Percentiles rank a stretch among this genome's conserved stretches.
Conservation (phyloP, 2,329 filamentous ascomycete species). For the Dactylellina haptotyla region DNA sequence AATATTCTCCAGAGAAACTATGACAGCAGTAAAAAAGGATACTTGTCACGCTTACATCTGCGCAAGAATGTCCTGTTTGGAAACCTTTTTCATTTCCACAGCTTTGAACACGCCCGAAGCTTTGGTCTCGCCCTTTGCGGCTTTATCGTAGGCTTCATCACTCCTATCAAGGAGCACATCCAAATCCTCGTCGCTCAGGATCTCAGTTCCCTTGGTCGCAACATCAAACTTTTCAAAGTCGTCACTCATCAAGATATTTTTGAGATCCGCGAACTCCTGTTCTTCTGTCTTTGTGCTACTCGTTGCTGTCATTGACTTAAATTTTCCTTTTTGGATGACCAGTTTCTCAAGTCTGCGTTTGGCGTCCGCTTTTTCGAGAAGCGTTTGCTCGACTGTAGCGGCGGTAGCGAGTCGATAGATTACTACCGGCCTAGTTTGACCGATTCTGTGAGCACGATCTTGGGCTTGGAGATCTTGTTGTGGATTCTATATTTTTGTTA, state of each 20-base stretch:
- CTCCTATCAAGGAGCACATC: conserved; percentile 80
- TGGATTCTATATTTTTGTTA: conserved; percentile 80
- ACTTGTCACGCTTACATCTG: conserved; percentile 21
- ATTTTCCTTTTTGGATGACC: conserved; percentile 92
- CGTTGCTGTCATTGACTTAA: conserved; percentile 70
- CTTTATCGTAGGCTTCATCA: conserved; percentile 69
- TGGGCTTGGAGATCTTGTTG: conserved; percentile 97
- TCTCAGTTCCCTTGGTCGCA: conserved; percentile 68
- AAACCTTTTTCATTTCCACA: conserved; percentile 45
- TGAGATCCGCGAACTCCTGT: conserved; percentile 63
- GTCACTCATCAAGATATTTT: conserved; percentile 74
- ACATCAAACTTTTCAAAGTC: conserved; percentile 75
- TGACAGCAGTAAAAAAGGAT: no score
- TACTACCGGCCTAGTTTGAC: conserved; percentile 89
- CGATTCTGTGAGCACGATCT: conserved; percentile 93
- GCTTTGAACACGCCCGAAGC: conserved; percentile 52
- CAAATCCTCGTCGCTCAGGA: conserved; percentile 81
- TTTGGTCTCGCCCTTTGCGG: conserved; percentile 45
- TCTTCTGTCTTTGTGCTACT: conserved; percentile 68
- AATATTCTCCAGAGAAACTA: no score
- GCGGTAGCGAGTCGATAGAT: conserved; percentile 94
- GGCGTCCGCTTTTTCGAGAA: conserved; percentile 86
- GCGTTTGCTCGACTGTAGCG: conserved; percentile 87
- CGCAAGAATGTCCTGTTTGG: conserved; percentile 47
- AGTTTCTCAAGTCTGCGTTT: conserved; percentile 93